These are phyloP conservation scores for Hemerocallis citrina DNA, from an alignment of 106 monocot genomes.

Conservation along the genomic window DNA sequence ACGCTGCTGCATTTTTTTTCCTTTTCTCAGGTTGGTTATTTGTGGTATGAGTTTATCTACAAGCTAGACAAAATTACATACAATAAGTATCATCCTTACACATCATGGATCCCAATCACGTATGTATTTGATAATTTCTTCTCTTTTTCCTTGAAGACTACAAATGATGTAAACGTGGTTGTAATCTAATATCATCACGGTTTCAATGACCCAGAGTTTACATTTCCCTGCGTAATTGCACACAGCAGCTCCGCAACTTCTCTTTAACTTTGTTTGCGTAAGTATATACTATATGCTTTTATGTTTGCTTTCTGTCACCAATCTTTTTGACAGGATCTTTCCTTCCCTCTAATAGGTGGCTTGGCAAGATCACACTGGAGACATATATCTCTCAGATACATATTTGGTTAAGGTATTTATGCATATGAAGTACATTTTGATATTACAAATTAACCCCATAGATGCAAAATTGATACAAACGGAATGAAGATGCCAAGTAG, in stretches of 20 bases:
- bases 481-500: too few species aligned
- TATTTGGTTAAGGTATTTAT: constrained; percentile 74
- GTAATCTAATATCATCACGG: neutral
- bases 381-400: constrained; percentile 91
- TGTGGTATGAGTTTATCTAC: constrained; percentile 71
- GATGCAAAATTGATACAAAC: neutral
- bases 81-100: constrained; percentile 66
- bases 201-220: constrained; percentile 42
- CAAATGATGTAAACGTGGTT: neutral
- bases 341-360: constrained; percentile 41
- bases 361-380: constrained; percentile 83
- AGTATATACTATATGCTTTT: constrained; percentile 5
- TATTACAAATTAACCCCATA: neutral
- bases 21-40: constrained; percentile 46
- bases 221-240: constrained; percentile 80
- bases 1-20: neutral
- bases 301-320: neutral
- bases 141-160: neutral
- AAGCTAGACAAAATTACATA: constrained; percentile 63
- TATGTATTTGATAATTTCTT: constrained; percentile 5
- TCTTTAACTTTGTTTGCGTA: constrained; percentile 91
- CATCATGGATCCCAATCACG: constrained; percentile 74
- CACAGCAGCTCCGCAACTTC: constrained; percentile 63
- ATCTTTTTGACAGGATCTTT: neutral
- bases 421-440: neutral